Evolutionary conservation across 75 land plant species (phyloP).

Genomic region (Selaginella tamariscina): DNA sequence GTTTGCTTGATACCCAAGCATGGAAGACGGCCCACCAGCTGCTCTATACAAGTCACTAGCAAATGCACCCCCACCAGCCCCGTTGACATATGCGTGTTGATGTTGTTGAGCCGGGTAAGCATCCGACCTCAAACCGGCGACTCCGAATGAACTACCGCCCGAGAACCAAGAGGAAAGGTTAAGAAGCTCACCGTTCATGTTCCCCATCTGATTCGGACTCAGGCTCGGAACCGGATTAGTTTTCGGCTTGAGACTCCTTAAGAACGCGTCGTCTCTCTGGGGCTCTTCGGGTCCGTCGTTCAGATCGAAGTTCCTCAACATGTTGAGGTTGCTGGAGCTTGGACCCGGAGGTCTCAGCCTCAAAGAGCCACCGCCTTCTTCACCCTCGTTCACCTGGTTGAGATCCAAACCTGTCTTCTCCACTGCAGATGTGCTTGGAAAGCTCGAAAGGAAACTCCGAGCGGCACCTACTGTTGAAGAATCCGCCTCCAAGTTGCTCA

Average conservation of each 20-base stretch:
- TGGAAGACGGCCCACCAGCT: not conserved
- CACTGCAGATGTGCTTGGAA: conserved; percentile 11
- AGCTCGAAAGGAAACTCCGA: conserved; percentile 14
- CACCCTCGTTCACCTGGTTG: conserved; percentile 56
- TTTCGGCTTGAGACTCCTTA: conserved; percentile 24
- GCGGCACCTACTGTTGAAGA: conserved; percentile 38
- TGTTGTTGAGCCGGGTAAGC: not conserved
- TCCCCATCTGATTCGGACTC: conserved; percentile 17
- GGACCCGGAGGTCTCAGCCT: conserved; percentile 9
- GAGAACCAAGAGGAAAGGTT: conserved; percentile 61
- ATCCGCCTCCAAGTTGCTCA: conserved; percentile 31
- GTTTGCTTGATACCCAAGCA: conserved; percentile 31
- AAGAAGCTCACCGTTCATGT: conserved; percentile 23
- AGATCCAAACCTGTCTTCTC: conserved; percentile 60
- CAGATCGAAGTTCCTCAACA: conserved; percentile 58
- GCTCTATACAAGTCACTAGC: conserved; percentile 11
- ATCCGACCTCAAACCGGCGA: conserved; percentile 22
- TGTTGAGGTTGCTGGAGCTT: not conserved
- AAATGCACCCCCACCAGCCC: not conserved
- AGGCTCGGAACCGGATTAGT: conserved; percentile 24
- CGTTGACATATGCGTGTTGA: not conserved
- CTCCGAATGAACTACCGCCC: conserved; percentile 22
- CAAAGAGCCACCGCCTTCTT: conserved; percentile 24
- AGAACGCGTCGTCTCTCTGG: conserved; percentile 27
- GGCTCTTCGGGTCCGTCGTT: conserved; percentile 89